Base-by-base conservation (phyloP, 2,329 filamentous ascomycete genomes). In the Xylariales sp. region DNA sequence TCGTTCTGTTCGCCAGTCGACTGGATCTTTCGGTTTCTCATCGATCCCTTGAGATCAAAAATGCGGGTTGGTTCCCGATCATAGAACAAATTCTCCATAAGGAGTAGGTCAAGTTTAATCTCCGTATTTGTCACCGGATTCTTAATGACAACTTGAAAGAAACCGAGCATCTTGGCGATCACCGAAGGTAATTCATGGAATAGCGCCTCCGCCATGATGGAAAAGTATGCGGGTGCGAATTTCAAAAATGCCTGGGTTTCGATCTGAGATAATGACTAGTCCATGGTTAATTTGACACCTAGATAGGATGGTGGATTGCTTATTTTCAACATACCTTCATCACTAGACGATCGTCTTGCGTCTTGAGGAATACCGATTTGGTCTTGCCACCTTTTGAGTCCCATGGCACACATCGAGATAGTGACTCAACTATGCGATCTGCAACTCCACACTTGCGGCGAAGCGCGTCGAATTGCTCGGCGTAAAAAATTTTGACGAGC, bases 81-180 rank as follows among this genome's bases (percentile, higher is more conserved):
- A 77, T 99, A 99, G 79, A 99, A 99, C 16, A 99, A 83, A 73
- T 99, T 99, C 81, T 99, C 96, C 90, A 98, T 99, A 18, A 99
- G 87, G 4, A 99, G 84, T 61, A 99, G 86, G 79, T 97, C 97
- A 80, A 95, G 93, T 78, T 97, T 97, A 79, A 97, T 95, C 78
- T 99, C 96, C 0, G 92, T 92, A 57, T 94, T 94, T 0, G 94
- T 97, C 18, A 88, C 85, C 0, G 96, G 93, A 74, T 98, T 98
- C 82, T 97, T 97, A 82, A 99, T 97, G 72, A 95, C 92, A 56
- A 99, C 92, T 75, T 98, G 95, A 82, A 97, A 99, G 79, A 99
- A 97, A 0, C 96, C 96, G 62, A 99, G 89, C 96, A 99, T 99
- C 83, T 99, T 99, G 36, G 96, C 96, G 76, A 99, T 99, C 49